A percentile compares a stretch with the other conserved stretches of the same genome.
Evolutionary conservation across 164 flowering plant species (phyloP).

Genomic region (Chimonanthus praecox): DNA sequence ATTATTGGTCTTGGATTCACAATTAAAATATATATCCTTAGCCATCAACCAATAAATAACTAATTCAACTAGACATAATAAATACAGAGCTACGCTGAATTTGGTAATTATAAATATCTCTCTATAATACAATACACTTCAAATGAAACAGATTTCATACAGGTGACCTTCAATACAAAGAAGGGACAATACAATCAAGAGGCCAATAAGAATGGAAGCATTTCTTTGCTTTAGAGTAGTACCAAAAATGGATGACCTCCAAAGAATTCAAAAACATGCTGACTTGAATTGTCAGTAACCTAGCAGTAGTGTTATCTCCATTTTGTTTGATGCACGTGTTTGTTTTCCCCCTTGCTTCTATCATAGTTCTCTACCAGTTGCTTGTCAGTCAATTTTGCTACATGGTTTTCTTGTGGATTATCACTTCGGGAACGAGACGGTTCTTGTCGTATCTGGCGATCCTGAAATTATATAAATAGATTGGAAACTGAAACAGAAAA

Average conservation of each 20-base stretch:
- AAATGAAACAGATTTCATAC: background rate
- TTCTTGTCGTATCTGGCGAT: slow-evolving; percentile 37
- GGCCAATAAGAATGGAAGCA: slow-evolving; percentile 8
- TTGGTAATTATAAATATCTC: background rate
- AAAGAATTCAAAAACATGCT: slow-evolving; percentile 8
- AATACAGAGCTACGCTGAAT: background rate
- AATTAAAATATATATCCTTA: no score
- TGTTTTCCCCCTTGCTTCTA: slow-evolving; percentile 34
- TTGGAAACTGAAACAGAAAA: no score
- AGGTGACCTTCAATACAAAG: background rate
- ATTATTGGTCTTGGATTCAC: no score
- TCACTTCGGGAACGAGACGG: slow-evolving; percentile 25
- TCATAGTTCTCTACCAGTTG: slow-evolving; percentile 23
- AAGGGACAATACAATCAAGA: background rate
- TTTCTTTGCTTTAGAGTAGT: background rate
- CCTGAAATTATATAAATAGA: slow-evolving; percentile 25
- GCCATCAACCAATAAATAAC: no score
- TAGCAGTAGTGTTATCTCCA: slow-evolving; percentile 29
- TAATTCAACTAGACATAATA: background rate
- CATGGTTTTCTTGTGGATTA: slow-evolving; percentile 19
- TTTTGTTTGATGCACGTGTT: slow-evolving; percentile 31
- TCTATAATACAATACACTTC: slow-evolving; percentile 12
- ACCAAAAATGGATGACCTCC: slow-evolving; percentile 8
- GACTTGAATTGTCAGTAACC: slow-evolving; percentile 23
- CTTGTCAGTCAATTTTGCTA: slow-evolving; percentile 21